phyloP scores from a whole-genome alignment of 75 land plant genomes.

The Isoetes taiwanensis region DNA sequence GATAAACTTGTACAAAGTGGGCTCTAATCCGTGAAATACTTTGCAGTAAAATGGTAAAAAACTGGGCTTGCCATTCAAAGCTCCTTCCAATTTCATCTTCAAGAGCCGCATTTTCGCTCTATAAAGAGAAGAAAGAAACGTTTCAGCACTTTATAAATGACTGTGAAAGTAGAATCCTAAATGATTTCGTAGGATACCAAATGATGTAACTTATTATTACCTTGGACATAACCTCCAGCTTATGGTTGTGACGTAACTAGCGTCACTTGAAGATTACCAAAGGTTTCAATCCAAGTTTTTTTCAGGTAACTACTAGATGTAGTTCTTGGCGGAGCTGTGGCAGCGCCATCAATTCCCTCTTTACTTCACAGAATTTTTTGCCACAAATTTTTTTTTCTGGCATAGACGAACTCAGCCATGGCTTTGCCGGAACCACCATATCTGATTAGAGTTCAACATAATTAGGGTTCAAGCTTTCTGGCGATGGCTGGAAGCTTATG shows the following conservation, averaged over 20 bases:
- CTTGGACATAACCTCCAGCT: background rate
- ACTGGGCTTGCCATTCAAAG: constrained; percentile 21
- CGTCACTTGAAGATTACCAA: too few species aligned
- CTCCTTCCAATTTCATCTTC: constrained; percentile 10
- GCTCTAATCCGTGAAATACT: constrained; percentile 23
- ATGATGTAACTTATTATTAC: background rate
- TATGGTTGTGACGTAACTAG: background rate
- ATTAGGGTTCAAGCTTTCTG: too few species aligned
- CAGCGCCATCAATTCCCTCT: too few species aligned
- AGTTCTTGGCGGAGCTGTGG: too few species aligned
- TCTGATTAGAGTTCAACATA: too few species aligned
- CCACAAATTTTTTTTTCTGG: too few species aligned
- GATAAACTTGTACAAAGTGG: constrained; percentile 24
- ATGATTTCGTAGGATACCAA: background rate
- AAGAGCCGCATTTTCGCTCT: constrained; percentile 6
- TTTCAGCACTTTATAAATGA: background rate
- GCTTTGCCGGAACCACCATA: too few species aligned
- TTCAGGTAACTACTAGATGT: too few species aligned
- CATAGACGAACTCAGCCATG: too few species aligned
- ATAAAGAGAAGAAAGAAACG: background rate
- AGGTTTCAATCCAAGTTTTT: too few species aligned
- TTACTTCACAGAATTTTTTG: too few species aligned
- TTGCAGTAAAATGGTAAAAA: constrained; percentile 15
- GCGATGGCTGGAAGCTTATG: too few species aligned
- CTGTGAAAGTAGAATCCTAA: background rate